A percentile compares a stretch with the other conserved stretches of the same genome.
phyloP scores from a whole-genome alignment of 345 rosid species.

The Chamaenerion angustifolium region DNA sequence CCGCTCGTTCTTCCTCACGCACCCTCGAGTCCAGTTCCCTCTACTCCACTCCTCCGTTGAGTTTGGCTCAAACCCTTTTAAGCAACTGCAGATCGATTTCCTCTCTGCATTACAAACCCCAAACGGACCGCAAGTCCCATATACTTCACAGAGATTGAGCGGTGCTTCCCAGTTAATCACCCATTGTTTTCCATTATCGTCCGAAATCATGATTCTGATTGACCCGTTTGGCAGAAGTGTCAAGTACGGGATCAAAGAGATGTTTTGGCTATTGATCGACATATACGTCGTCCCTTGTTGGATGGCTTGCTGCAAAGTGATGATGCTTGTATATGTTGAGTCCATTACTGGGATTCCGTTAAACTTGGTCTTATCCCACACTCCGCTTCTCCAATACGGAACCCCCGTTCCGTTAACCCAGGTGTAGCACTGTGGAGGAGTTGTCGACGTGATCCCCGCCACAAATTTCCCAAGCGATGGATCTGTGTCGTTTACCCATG shows the following conservation, averaged over 20 bases:
- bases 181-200: constrained; percentile 9
- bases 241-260: not conserved
- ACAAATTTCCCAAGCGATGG: constrained; percentile 18
- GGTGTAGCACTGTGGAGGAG: constrained; percentile 13
- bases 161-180: constrained; percentile 3
- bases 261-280: not conserved
- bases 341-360: not conserved
- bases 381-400: constrained; percentile 8
- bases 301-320: not conserved
- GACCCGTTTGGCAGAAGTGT: constrained; percentile 9
- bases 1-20: constrained; percentile 8
- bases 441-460: constrained; percentile 9
- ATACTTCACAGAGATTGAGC: constrained; percentile 14
- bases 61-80: constrained; percentile 23
- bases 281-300: constrained; percentile 4
- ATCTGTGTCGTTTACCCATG: constrained; percentile 21
- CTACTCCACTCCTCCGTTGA: constrained; percentile 5
- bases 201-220: constrained; percentile 9
- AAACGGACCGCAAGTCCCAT: constrained; percentile 16
- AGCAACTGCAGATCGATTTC: constrained; percentile 14
- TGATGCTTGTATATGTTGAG: not conserved
- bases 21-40: constrained; percentile 15
- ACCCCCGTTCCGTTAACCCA: not conserved
- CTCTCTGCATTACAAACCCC: constrained; percentile 13
- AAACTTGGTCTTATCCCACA: constrained; percentile 2